Base-by-base conservation (phyloP, 1,284 basidiomycete species). In the Cryptococcus amylolentus region DNA sequence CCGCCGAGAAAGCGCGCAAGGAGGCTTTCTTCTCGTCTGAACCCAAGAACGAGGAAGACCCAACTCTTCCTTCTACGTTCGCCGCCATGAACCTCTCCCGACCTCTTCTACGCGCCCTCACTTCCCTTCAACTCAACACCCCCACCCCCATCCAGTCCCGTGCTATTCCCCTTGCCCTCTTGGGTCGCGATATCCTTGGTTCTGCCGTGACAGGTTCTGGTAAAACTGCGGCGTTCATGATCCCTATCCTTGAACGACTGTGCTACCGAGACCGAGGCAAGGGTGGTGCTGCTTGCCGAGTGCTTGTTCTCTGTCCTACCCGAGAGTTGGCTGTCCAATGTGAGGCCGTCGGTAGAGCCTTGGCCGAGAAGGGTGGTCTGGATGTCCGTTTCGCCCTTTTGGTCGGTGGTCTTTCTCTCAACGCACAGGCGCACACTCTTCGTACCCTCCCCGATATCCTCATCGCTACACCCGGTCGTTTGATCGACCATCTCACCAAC, bases 401-500 rank as follows among this genome's bases (percentile, higher is more conserved):
- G 58, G 92, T 94, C 54, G 93, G 91, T 89, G 94, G 94, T 40
- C 81, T 98, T 39, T 95, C 92, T 5, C 75, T 97, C 37, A 94
- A 95, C 71, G 84, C 88, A 6, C 94, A 98, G 77, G 94, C 96
- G 75, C 83, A 83, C 18, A 84, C 86, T 47, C 80, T 98, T 49
- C 86, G 91, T 45, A 84, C 87, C 47, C 84, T 92, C 2, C 94
- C 94, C 48, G 94, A 98, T 73, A 82, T 97, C 40, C 82, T 98
- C 49, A 91, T 98, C 65, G 94, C 93, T 35, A 98, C 94, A 1
- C 95, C 94, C 5, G 94, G 94, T 68, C 89, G 94, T 71, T 82
- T 98, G 28, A 98, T 98, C 69, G 94, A 98, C 75, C 94, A 98
- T 73, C 85, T 98, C 45, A 91, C 88, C 66, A 99, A 99, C 76